Evolutionary conservation across 2,329 filamentous ascomycete species (phyloP).

Genomic region (Colletotrichum siamense): DNA sequence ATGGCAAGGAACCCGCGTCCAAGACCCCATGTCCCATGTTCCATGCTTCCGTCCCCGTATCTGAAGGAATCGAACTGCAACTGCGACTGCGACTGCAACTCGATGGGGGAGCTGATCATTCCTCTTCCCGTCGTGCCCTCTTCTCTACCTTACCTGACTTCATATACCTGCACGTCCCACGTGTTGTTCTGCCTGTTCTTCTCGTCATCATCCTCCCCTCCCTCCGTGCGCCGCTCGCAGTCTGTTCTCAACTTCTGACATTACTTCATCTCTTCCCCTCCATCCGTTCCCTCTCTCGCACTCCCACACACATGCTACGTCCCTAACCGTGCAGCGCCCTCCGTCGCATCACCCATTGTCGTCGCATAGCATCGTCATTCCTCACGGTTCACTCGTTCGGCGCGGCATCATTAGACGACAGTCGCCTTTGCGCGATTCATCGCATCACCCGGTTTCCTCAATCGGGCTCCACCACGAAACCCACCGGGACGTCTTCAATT

Average conservation of each 20-base stretch:
- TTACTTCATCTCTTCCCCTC: not conserved
- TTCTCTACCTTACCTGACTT: not conserved
- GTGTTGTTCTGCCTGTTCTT: not conserved
- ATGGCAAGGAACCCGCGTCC: not conserved
- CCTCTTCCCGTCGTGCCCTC: not conserved
- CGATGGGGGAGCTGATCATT: not conserved
- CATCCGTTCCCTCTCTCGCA: not conserved
- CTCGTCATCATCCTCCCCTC: not conserved
- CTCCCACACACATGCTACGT: not conserved
- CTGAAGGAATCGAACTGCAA: not conserved
- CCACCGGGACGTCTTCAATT: not conserved
- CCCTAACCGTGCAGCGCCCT: not conserved
- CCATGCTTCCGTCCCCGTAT: not conserved
- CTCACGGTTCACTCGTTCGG: not conserved
- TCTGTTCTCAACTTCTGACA: not conserved
- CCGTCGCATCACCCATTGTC: not conserved
- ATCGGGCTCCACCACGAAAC: not conserved
- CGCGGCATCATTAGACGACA: not conserved
- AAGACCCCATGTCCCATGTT: not conserved
- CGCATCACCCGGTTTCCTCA: not conserved
- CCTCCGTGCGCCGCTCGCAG: not conserved
- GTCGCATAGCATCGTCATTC: not conserved
- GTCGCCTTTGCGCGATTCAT: not conserved
- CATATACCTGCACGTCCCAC: conserved; percentile 18
- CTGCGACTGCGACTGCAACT: not conserved